A percentile compares a stretch with the other conserved stretches of the same genome.
Conservation (phyloP, 305 asterid genomes). For the Withania somnifera region DNA sequence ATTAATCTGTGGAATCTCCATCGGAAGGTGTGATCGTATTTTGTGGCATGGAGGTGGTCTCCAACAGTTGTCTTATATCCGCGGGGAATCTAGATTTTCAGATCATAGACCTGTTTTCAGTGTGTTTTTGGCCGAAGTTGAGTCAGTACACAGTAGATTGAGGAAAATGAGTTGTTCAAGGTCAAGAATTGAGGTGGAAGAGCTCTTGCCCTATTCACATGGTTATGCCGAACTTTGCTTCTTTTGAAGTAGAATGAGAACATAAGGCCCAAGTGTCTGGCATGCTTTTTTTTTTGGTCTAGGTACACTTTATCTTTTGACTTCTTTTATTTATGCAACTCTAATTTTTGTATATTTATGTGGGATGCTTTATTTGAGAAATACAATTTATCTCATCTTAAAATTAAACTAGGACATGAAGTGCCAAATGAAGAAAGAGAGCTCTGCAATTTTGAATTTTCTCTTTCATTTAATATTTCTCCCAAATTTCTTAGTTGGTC, state of each 20-base stretch:
- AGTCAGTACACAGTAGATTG: constrained; percentile 10
- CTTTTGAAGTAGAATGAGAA: constrained; percentile 29
- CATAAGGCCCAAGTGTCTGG: constrained; percentile 12
- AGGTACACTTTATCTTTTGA: not conserved
- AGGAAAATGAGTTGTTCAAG: constrained; percentile 15
- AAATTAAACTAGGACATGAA: not conserved
- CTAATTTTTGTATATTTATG: not conserved
- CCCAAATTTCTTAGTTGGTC: not conserved
- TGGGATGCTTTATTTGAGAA: not conserved
- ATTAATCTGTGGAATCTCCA: not conserved
- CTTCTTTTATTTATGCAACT: not conserved
- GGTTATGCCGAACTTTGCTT: constrained; percentile 95
- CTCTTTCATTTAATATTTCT: not conserved
- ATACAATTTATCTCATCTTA: not conserved
- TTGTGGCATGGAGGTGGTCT: constrained; percentile 24
- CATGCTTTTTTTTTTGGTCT: constrained; percentile 9
- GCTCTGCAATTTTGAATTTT: not conserved
- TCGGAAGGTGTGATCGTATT: constrained; percentile 27
- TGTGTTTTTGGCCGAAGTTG: constrained; percentile 20
- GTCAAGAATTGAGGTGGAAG: constrained; percentile 23
- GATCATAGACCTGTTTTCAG: constrained; percentile 27
- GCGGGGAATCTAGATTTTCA: constrained; percentile 26
- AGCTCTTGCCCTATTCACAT: constrained; percentile 15
- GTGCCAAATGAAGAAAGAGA: not conserved
- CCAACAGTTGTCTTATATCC: constrained; percentile 22